phyloP scores from a whole-genome alignment of 768 basidiomycete genomes.

The Tricholoma saponaceum region DNA sequence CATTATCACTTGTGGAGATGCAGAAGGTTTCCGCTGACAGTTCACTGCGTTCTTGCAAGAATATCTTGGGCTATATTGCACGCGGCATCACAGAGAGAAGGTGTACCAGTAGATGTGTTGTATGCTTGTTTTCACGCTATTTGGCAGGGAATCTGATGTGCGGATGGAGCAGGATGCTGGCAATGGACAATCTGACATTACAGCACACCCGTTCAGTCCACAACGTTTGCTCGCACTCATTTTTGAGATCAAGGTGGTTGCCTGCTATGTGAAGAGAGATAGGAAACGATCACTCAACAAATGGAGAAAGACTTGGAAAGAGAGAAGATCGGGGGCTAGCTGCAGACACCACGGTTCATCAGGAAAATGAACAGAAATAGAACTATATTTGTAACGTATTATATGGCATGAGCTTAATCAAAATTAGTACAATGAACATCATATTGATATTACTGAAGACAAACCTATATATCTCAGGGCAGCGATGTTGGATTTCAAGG shows the following conservation, averaged over 20 bases:
- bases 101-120: neutral
- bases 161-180: neutral
- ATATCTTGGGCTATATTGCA: neutral
- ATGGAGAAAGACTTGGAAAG: neutral
- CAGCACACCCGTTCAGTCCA: neutral
- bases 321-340: neutral
- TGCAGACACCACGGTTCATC: no score
- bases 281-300: neutral
- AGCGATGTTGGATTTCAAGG: no score
- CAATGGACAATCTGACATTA: neutral
- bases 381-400: no score
- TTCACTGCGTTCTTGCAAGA: neutral
- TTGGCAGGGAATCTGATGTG: neutral
- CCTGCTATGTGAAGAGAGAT: neutral
- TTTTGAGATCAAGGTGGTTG: neutral
- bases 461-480: no score
- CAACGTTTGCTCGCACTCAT: neutral
- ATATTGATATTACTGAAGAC: no score
- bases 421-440: no score
- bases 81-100: neutral
- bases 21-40: neutral
- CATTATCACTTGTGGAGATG: neutral
- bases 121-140: neutral
- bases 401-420: no score
- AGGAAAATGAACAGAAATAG: no score